These are phyloP conservation scores for Pythium periplocum DNA, from an alignment of 352 stramenopile genomes.

Conservation along the genomic window DNA sequence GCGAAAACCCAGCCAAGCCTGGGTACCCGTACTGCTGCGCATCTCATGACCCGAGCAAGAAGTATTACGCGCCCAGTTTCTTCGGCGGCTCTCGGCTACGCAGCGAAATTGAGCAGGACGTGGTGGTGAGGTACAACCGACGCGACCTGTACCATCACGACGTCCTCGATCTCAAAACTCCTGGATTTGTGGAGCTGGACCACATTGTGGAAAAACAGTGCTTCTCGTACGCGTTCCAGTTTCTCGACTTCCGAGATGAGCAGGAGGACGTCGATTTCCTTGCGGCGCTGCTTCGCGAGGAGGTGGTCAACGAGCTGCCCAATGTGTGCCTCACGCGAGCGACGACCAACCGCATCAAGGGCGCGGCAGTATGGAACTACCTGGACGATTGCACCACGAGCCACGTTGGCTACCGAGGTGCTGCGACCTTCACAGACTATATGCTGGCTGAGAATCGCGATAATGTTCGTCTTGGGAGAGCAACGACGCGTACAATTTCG, in stretches of 20 bases:
- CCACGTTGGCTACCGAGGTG: background rate
- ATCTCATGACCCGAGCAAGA: background rate
- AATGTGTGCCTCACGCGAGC: slow-evolving; percentile 5
- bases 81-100: background rate
- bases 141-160: slow-evolving; percentile 3
- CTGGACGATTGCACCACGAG: slow-evolving; percentile 6
- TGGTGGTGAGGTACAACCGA: background rate
- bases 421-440: background rate
- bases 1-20: too few species aligned
- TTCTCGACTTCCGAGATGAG: background rate
- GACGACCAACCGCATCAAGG: slow-evolving; percentile 8
- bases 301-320: background rate
- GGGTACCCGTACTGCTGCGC: slow-evolving; percentile 6
- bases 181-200: background rate
- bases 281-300: background rate
- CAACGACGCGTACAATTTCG: background rate
- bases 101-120: background rate
- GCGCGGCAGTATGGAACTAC: background rate
- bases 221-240: background rate
- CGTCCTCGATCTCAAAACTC: too few species aligned
- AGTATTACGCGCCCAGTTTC: background rate
- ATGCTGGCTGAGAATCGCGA: background rate
- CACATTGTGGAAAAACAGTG: slow-evolving; percentile 1
- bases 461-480: background rate
- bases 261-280: background rate